These are phyloP conservation scores for Neocatenulostroma microsporum DNA, from an alignment of 2,329 filamentous ascomycete genomes.

Conservation along the genomic window DNA sequence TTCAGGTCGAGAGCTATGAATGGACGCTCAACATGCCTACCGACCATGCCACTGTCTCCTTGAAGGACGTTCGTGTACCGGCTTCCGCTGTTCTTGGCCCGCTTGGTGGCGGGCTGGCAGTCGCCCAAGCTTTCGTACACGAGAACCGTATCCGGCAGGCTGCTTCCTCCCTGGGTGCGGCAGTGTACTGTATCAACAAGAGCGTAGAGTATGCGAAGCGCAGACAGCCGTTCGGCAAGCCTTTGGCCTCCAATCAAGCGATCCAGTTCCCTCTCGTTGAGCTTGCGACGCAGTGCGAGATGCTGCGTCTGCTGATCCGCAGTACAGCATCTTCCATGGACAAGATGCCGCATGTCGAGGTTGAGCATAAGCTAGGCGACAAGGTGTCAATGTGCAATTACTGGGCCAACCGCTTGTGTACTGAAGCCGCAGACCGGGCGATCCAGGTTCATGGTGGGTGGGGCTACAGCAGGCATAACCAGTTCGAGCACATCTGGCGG, in stretches of 20 bases:
- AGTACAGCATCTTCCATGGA: conserved; percentile 58
- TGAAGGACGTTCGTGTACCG: conserved; percentile 52
- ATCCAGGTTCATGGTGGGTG: conserved; percentile 57
- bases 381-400: conserved; percentile 61
- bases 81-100: conserved; percentile 46
- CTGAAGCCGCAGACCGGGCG: conserved; percentile 53
- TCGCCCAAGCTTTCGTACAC: conserved; percentile 59
- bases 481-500: conserved; percentile 59
- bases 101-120: conserved; percentile 48
- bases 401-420: conserved; percentile 54
- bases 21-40: conserved; percentile 63
- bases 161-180: conserved; percentile 52
- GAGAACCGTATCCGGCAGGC: conserved; percentile 60
- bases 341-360: conserved; percentile 44
- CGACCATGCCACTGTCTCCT: conserved; percentile 53
- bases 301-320: conserved; percentile 54
- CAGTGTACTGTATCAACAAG: conserved; percentile 52
- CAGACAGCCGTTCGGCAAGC: conserved; percentile 49
- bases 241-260: conserved; percentile 52
- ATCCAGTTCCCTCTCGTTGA: conserved; percentile 60
- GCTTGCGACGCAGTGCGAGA: conserved; percentile 53
- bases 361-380: conserved; percentile 52
- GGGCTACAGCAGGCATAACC: conserved; percentile 51
- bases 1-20: conserved; percentile 51
- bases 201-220: conserved; percentile 50